Base-by-base conservation (phyloP, 352 stramenopile genomes). In the Globisporangium nagaii region DNA sequence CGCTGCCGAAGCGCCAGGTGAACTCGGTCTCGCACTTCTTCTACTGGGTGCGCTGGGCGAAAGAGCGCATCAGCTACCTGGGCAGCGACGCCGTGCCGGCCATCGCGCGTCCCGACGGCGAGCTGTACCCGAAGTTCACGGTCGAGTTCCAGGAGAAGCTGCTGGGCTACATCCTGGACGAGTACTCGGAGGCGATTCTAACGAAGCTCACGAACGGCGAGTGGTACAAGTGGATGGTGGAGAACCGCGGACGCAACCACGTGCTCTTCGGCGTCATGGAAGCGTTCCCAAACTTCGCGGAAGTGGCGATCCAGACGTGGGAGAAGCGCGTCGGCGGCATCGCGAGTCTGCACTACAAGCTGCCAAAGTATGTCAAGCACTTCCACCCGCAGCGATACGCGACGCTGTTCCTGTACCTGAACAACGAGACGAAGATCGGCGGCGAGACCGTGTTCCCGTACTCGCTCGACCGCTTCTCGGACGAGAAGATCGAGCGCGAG, bases 371-470 rank as follows among this genome's bases (percentile, higher is more conserved):
- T 53, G 68, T 84, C 24, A 75, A 83, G 47, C 77, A 93, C 63
- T 91, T 90, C 57, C 68, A 92, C 36, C 84, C 84, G 40, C 98
- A 99, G 79, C 85, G 96, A 11, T 98, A 95, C 67, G 93, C 95
- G 19, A 99, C 96, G 46, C 70, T 99, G 5, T 98, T 98, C 63
- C 78, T 98, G 51, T 99, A 99, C 71, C 71, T 99, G 34, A 98
- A 88, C 68, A 95, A 98, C 65, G 85, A 98, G 49, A 88, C 86
- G 49, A 93, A 97, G 58, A 45, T 89, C 19, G 97, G 97, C 15
- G 97, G 97, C 27, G 90, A 99, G 70, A 99, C 96, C 0, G 91
- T 98, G n/a, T 99, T 99, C 71, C 96, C 83, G n/a, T 86, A 83
- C 65, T 92, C 83, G 43, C 58, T 84, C 15, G 85, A 93, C 27